Evolutionary conservation across 2,329 filamentous ascomycete genomes (phyloP).

Genomic region (Ophiocordyceps polyrhachis-furcata): DNA sequence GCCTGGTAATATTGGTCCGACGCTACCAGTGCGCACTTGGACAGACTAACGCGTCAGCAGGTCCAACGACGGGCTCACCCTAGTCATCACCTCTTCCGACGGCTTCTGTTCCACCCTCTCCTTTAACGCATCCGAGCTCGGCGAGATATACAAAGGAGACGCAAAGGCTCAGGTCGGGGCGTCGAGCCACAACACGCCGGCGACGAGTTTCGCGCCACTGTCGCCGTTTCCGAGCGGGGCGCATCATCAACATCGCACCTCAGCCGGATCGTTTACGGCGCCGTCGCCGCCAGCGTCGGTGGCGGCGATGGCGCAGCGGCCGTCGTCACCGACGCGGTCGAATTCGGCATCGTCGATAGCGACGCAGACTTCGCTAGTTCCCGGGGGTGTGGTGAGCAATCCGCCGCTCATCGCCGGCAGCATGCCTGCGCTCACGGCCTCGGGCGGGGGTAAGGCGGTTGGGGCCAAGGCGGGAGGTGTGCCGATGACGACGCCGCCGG

Average conservation of each 20-base stretch:
- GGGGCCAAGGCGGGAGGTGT: slow-evolving; percentile 44
- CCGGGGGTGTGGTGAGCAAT: slow-evolving; percentile 47
- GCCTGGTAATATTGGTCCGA: slow-evolving; percentile 45
- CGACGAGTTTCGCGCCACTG: slow-evolving; percentile 39
- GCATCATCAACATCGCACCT: slow-evolving; percentile 37
- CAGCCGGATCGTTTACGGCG: slow-evolving; percentile 36
- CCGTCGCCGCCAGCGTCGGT: slow-evolving; percentile 36
- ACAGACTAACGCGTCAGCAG: slow-evolving; percentile 10
- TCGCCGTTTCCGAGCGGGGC: slow-evolving; percentile 34
- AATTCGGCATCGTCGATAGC: slow-evolving; percentile 69
- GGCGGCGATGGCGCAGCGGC: slow-evolving; percentile 42
- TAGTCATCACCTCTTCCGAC: slow-evolving; percentile 94
- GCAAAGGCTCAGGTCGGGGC: slow-evolving; percentile 24
- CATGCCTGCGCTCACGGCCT: slow-evolving; percentile 57
- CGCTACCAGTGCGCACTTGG: background rate
- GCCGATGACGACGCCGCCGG: slow-evolving; percentile 74
- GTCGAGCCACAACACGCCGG: slow-evolving; percentile 44
- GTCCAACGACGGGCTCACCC: slow-evolving; percentile 31
- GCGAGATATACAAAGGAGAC: slow-evolving; percentile 59
- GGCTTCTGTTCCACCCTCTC: slow-evolving; percentile 90
- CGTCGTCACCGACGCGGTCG: slow-evolving; percentile 65
- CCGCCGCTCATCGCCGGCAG: slow-evolving; percentile 62
- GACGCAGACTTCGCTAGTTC: slow-evolving; percentile 36
- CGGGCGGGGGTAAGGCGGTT: slow-evolving; percentile 50
- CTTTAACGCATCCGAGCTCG: slow-evolving; percentile 69